These are phyloP conservation scores for Talaromyces funiculosus DNA, from an alignment of 2,329 filamentous ascomycete genomes.

Conservation along the genomic window DNA sequence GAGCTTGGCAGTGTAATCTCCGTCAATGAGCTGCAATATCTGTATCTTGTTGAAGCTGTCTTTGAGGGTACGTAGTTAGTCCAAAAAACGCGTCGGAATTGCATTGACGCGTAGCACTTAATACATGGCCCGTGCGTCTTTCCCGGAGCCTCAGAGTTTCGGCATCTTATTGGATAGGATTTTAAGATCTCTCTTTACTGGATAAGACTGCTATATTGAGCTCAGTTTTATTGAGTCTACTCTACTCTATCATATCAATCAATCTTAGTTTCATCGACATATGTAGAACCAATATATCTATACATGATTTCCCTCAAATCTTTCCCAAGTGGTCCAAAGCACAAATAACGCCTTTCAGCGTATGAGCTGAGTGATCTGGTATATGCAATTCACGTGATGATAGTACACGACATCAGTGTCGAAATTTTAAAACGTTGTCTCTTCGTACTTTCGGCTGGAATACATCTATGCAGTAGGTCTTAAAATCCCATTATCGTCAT, in stretches of 20 bases:
- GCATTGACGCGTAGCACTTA: constrained; percentile 36
- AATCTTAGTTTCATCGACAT: background rate
- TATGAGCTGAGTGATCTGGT: constrained; percentile 10
- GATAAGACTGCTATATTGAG: too few relatives aligned
- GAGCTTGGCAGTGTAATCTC: background rate
- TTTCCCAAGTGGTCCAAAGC: background rate
- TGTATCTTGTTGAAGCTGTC: background rate
- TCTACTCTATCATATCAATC: background rate
- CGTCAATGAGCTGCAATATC: background rate
- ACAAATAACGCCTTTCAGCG: constrained; percentile 8
- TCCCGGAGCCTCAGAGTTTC: background rate
- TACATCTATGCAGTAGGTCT: constrained; percentile 54
- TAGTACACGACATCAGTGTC: background rate
- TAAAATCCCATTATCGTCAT: constrained; percentile 73
- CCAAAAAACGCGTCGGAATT: constrained; percentile 32
- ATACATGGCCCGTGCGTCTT: constrained; percentile 31
- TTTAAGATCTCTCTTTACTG: background rate
- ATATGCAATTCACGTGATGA: background rate
- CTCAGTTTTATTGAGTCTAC: too few relatives aligned
- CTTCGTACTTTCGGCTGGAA: constrained; percentile 17
- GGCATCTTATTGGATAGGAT: background rate
- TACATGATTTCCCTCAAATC: background rate
- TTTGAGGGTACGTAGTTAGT: background rate
- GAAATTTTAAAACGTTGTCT: background rate
- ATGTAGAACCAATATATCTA: background rate